These are phyloP conservation scores for Cardamine chenopodiifolia DNA, from an alignment of 345 rosid species.

Conservation along the genomic window DNA sequence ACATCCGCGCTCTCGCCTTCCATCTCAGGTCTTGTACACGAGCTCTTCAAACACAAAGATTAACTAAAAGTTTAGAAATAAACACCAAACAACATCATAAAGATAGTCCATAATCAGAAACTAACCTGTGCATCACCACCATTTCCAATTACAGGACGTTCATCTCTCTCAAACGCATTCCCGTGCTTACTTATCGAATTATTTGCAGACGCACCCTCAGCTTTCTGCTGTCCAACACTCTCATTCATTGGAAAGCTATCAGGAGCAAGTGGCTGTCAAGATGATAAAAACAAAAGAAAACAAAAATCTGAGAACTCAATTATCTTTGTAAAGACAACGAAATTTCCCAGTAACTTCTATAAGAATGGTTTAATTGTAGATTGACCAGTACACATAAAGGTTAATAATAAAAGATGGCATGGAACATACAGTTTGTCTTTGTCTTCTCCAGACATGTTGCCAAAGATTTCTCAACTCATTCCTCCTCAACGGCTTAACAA, in stretches of 20 bases:
- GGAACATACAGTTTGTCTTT: constrained; percentile 75
- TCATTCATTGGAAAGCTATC: constrained; percentile 60
- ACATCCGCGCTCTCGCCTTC: constrained; percentile 57
- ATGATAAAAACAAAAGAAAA: constrained; percentile 15
- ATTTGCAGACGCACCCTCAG: constrained; percentile 74
- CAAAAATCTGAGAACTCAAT: constrained; percentile 35
- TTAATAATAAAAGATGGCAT: background rate
- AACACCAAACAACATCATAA: constrained; percentile 1
- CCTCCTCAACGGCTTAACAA: constrained; percentile 91
- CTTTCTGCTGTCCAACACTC: constrained; percentile 70
- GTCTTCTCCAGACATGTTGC: constrained; percentile 99
- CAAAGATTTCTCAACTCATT: constrained; percentile 91
- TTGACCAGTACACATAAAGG: background rate
- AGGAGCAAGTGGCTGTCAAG: constrained; percentile 50
- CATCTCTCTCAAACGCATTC: constrained; percentile 51
- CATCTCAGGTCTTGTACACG: constrained; percentile 73
- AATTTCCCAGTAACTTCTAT: constrained; percentile 37
- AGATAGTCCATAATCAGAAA: constrained; percentile 15
- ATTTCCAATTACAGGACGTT: constrained; percentile 52
- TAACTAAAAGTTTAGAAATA: constrained; percentile 1
- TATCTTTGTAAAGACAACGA: constrained; percentile 36
- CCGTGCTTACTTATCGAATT: constrained; percentile 47
- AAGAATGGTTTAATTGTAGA: constrained; percentile 15
- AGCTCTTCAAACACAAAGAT: constrained; percentile 66
- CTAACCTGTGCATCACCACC: constrained; percentile 83